These are phyloP conservation scores for Austroboletus eburneus DNA, from an alignment of 768 basidiomycete species.

Conservation along the genomic window DNA sequence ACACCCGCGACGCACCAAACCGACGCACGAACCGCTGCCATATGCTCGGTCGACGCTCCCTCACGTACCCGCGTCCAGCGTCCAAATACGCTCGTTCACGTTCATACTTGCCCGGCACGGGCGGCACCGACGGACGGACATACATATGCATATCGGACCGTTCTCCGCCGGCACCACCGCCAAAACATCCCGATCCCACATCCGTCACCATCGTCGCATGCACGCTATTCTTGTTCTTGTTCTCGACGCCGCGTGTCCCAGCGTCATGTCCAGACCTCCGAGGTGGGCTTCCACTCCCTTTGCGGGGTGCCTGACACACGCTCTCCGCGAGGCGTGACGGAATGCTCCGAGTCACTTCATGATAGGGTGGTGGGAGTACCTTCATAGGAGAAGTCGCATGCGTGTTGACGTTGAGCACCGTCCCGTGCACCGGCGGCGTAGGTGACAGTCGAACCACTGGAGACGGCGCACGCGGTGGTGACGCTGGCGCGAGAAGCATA, in stretches of 20 bases:
- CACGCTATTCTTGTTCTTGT: neutral
- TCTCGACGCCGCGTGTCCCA: neutral
- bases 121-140: too few relatives aligned
- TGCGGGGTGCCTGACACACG: conserved; percentile 25
- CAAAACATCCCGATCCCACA: neutral
- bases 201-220: neutral
- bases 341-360: conserved; percentile 7
- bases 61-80: conserved; percentile 3
- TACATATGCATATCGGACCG: conserved; percentile 3
- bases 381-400: conserved; percentile 9
- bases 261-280: conserved; percentile 17
- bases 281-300: conserved; percentile 10
- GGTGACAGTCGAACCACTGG: too few relatives aligned
- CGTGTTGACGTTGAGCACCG: conserved; percentile 3
- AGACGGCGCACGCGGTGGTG: too few relatives aligned
- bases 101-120: conserved; percentile 2
- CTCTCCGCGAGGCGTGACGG: conserved; percentile 22
- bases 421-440: too few relatives aligned
- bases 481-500: too few relatives aligned
- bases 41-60: conserved; percentile 22
- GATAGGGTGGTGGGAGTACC: conserved; percentile 18
- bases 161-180: neutral
- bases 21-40: conserved; percentile 26
- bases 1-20: conserved; percentile 18
- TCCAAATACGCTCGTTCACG: neutral